These are phyloP conservation scores for Daldinia bambusicola DNA, from an alignment of 495 filamentous ascomycete genomes.

Conservation along the genomic window DNA sequence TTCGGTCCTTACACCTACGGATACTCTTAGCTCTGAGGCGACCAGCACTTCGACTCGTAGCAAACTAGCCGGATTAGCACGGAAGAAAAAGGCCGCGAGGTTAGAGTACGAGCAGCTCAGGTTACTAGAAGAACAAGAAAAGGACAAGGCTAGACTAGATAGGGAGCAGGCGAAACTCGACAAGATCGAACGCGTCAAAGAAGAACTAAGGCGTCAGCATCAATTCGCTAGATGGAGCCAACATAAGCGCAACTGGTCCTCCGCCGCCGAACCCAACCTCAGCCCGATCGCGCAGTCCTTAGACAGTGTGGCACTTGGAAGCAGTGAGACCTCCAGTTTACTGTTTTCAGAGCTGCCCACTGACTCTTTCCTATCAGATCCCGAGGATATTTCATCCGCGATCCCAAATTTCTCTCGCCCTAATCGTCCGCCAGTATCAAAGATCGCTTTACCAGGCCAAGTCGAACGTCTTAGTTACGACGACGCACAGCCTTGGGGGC, in stretches of 20 bases:
- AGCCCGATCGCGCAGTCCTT: slow-evolving; percentile 59
- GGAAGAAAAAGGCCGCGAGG: slow-evolving; percentile 43
- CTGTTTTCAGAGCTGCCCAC: slow-evolving; percentile 31
- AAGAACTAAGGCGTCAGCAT: slow-evolving; percentile 49
- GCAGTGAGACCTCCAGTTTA: slow-evolving; percentile 46
- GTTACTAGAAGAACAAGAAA: slow-evolving; percentile 45
- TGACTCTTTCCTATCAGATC: slow-evolving; percentile 33
- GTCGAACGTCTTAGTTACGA: slow-evolving; percentile 36
- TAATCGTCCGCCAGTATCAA: slow-evolving; percentile 38
- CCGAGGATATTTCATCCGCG: slow-evolving; percentile 17
- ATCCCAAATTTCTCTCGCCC: slow-evolving; percentile 40
- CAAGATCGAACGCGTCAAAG: slow-evolving; percentile 49
- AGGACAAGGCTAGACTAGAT: slow-evolving; percentile 44
- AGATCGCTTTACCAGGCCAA: slow-evolving; percentile 34
- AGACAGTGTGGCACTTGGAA: slow-evolving; percentile 42
- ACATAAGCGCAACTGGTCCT: slow-evolving; percentile 59
- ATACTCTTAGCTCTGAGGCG: slow-evolving; percentile 42
- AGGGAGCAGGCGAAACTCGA: slow-evolving; percentile 48
- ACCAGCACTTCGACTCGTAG: slow-evolving; percentile 33
- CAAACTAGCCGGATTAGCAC: slow-evolving; percentile 46
- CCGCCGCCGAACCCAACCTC: slow-evolving; percentile 57
- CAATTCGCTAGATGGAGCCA: slow-evolving; percentile 53
- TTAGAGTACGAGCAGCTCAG: slow-evolving; percentile 48
- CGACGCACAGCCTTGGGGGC: slow-evolving; percentile 5
- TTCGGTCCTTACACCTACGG: slow-evolving; percentile 57